Evolutionary conservation across 306 rosid species (phyloP), one percentile per base, ranked within the genome.

Genomic region (Clitoria ternatea): DNA sequence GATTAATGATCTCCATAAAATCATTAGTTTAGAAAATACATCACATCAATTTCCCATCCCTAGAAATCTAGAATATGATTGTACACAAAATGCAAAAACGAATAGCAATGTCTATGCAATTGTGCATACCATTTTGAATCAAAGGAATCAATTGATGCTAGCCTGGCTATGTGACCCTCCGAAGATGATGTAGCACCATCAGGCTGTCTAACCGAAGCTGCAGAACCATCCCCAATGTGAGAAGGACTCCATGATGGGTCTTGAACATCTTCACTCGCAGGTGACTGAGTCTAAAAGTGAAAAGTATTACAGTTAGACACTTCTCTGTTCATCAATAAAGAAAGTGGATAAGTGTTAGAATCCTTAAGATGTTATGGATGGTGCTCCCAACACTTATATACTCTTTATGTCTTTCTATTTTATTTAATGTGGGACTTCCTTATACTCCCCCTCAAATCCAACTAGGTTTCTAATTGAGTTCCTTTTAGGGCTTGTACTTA

Each of bases 71-170:
- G 17, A 71, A 72, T 49, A 72, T 66, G 73, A 66, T 55, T 56
- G 22, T 70, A 62, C 10, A 60, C 50, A 19, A 39, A 53, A 50
- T 27, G 20, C 35, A 30, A 26, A 24, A 48, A 72, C 49, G 22
- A 49, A 10, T 18, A 59, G 61, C 32, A 78, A 37, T 50, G 55
- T 11, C 52, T n/a, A 45, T 44, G 66, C 76, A 55, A 86, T 56
- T n/a, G 50, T 44, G 66, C 76, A 55, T 88, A 95, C 99, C 99
- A 95, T 79, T 89, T 95, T 48, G 99, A 95, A 84, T 95, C 99
- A 18, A 95, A 95, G 66, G 99, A 95, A 78, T 95, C 99, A 19
- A 95, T 95, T 32, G 99, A 95, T 66, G 99, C 99, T n/a, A 95
- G 95, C 76, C 97, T 86, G 61, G 96, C 87, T 52, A 91, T 63